Conservation (phyloP, 306 rosid genomes). For the Cucurbita pepo region DNA sequence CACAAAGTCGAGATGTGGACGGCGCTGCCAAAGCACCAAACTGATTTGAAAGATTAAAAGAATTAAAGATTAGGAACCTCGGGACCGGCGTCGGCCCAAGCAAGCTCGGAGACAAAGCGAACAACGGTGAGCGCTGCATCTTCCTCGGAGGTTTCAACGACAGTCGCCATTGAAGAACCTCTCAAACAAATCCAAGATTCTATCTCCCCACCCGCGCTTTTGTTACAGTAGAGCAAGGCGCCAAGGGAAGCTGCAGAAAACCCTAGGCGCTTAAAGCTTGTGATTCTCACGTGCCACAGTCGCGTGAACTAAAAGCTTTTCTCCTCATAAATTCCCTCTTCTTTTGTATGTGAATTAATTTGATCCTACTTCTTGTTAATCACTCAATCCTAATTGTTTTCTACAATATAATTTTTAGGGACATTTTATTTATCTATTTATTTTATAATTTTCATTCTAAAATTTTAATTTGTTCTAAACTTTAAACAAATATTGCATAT, state of each 20-base stretch:
- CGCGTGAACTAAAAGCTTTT: background rate
- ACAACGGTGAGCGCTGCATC: conserved; percentile 71
- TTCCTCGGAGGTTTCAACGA: conserved; percentile 86
- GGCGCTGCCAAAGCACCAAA: background rate
- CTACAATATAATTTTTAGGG: no score
- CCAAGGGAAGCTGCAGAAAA: conserved; percentile 8
- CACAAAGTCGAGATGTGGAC: background rate
- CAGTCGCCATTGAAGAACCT: conserved; percentile 52
- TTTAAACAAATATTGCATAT: no score
- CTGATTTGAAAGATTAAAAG: background rate
- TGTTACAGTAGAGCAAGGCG: background rate
- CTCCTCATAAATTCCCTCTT: background rate
- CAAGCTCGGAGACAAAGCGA: conserved; percentile 66
- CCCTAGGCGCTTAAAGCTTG: conserved; percentile 15
- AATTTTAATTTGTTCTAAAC: no score
- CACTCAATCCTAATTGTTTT: no score
- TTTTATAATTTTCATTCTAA: no score
- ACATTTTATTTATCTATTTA: no score
- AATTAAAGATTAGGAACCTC: conserved; percentile 26
- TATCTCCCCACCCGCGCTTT: background rate
- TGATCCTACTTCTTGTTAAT: no score
- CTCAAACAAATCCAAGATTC: conserved; percentile 8
- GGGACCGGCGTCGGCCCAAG: conserved; percentile 92
- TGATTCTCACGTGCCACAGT: background rate
- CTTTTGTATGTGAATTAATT: no score